Base-by-base conservation (phyloP, 2,329 filamentous ascomycete genomes). In the Cytospora mali region DNA sequence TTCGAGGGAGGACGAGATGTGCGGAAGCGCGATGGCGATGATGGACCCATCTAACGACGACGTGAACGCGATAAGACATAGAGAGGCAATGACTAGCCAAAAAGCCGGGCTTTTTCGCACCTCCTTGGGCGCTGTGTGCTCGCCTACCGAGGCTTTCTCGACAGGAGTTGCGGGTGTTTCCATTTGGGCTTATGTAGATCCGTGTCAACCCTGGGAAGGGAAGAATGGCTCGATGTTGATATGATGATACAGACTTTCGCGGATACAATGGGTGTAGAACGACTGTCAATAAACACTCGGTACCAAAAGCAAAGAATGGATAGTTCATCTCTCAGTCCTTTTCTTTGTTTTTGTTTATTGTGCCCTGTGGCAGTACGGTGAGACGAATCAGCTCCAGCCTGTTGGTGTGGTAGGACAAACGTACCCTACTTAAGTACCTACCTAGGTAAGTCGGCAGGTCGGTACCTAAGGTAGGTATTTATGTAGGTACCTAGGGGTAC, bases 91-190 rank as follows among this genome's bases (percentile, higher is more conserved):
- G 14, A 51, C 49, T n/a, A 51, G 49, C 49, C 49, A 51, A 14
- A 51, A 51, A 1, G 9, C 49, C 14, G n/a, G 49, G 13, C 49
- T 28, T 28, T 51, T 73, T 14, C n/a, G 39, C n/a, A 14, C 39
- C 39, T 46, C 39, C 18, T 46, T 16, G 14, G 39, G 39, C 18
- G 6, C 39, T 46, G 39, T 46, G n/a, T 46, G 14, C 14, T 46
- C 39, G 39, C 39, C 39, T 6, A 18, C 39, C 6, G 39, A 46
- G 39, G 39, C 39, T 21, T 46, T 46, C 39, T 46, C 39, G 14
- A 46, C 39, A 46, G 39, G 39, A 46, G 39, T 21, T 46, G 39
- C 39, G 6, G 39, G 6, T 16, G 39, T 46, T 46, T 16, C 39
- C 39, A 46, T 46, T 46, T 6, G 39, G 39, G 6, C 6, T 14